Evolutionary conservation across 129 eudicot genomes (phyloP).

Genomic region (Chrysanthemum seticuspe): DNA sequence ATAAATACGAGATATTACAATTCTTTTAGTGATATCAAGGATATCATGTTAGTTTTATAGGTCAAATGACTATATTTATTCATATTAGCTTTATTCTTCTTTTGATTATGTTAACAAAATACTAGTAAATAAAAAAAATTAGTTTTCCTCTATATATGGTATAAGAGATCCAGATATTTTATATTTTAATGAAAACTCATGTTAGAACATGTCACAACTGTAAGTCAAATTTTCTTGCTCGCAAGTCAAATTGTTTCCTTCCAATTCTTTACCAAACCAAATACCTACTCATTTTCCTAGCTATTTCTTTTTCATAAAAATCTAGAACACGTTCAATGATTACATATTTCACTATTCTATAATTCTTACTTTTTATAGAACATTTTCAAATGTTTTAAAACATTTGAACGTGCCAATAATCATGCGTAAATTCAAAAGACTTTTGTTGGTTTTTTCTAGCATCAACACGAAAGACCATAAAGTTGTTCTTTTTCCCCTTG

Average conservation of each 20-base stretch:
- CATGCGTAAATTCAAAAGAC: neutral
- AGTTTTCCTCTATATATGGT: too few species aligned
- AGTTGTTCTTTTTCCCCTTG: slow-evolving; percentile 5
- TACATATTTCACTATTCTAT: too few species aligned
- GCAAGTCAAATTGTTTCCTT: slow-evolving; percentile 1
- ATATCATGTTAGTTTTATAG: too few species aligned
- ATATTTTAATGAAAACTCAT: too few species aligned
- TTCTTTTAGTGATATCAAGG: too few species aligned
- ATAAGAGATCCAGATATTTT: too few species aligned
- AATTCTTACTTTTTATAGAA: neutral
- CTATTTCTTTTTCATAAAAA: neutral
- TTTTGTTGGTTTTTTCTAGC: neutral
- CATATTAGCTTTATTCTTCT: too few species aligned
- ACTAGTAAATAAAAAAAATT: too few species aligned
- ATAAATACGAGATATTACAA: too few species aligned
- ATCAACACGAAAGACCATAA: slow-evolving; percentile 6
- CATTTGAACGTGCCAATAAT: neutral
- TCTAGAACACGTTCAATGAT: neutral
- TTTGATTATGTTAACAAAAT: too few species aligned
- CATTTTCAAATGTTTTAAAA: neutral
- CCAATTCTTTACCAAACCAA: neutral
- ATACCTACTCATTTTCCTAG: neutral
- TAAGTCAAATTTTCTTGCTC: neutral
- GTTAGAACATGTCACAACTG: slow-evolving; percentile 4
- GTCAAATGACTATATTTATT: too few species aligned